Base-by-base conservation (phyloP, 78 protist genomes). In the Chrysochromulina parva region DNA sequence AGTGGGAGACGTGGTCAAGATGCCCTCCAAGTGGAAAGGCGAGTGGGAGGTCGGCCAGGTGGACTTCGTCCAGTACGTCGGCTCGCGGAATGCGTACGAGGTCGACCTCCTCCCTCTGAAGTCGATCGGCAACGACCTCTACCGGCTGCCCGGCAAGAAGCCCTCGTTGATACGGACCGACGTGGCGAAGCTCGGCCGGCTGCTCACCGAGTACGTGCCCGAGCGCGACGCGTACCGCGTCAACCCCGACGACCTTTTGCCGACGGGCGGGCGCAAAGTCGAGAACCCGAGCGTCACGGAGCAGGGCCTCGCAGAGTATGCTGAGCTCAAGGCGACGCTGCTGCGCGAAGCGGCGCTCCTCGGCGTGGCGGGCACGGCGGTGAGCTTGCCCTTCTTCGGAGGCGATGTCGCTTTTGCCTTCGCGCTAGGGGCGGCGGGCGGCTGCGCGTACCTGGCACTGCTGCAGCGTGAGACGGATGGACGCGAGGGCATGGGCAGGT, bases 11-110 rank as follows among this genome's bases (percentile, higher is more conserved):
- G 24, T 74, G 14, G 82, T 74, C 82, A 74, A 74, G 55, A 48
- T 74, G 53, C 82, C 82, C 55, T 74, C 82, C 82, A 74, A 74
- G 24, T 74, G 82, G 82, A 20, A 53, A 9, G 82, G 82, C 55
- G 82, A 74, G 55, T 74, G 55, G 57, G 82, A 74, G 57, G 82
- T 74, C n/a, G 82, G 57, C 26, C 82, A 74, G 82, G 82, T 74
- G 9, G 82, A 74, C 55, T 74, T 48, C 24, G 82, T 74, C 24
- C 82, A 74, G 55, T 1, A 2, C 55, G 24, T 74, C 14, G 55
- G 82, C 82, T 10, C 57, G 28, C 50, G 55, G 14, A 3, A 22
- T 14, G 26, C 82, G 28, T 1, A 5, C 50, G 82, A 74, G 82
- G 78, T 69, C n/a, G 78, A 69, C 16, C 78, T 69, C 24, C 78